These are phyloP conservation scores for Prunus davidiana DNA, from an alignment of 306 rosid genomes.

Conservation along the genomic window DNA sequence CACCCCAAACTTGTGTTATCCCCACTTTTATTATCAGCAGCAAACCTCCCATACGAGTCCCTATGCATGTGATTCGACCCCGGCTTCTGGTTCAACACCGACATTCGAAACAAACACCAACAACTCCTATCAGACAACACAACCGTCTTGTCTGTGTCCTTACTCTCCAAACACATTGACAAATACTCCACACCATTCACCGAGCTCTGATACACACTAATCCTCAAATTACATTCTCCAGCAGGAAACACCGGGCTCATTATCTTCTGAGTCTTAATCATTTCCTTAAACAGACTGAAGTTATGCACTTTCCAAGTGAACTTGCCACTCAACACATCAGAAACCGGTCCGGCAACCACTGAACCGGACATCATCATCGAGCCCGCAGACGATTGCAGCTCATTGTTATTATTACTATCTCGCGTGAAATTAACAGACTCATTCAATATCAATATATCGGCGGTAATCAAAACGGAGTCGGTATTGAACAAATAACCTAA, in stretches of 20 bases:
- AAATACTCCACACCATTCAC: slow-evolving; percentile 86
- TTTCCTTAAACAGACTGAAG: slow-evolving; percentile 84
- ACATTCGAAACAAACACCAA: slow-evolving; percentile 98
- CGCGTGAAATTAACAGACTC: slow-evolving; percentile 89
- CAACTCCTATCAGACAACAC: slow-evolving; percentile 92
- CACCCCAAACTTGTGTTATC: slow-evolving; percentile 99
- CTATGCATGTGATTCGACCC: slow-evolving; percentile 93
- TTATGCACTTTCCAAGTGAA: slow-evolving; percentile 99
- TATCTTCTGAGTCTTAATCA: slow-evolving; percentile 95
- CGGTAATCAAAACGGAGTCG: slow-evolving; percentile 87
- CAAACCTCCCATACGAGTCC: slow-evolving; percentile 95
- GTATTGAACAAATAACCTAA: slow-evolving; percentile 61
- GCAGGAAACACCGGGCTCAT: slow-evolving; percentile 99
- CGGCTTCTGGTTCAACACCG: slow-evolving; percentile 91
- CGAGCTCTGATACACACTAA: slow-evolving; percentile 96
- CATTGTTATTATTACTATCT: slow-evolving; percentile 80
- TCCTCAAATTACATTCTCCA: slow-evolving; percentile 98
- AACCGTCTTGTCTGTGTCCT: slow-evolving; percentile 87
- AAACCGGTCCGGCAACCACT: slow-evolving; percentile 59
- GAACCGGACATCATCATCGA: slow-evolving; percentile 40
- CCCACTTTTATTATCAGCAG: slow-evolving; percentile 95
- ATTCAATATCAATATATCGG: slow-evolving; percentile 78
- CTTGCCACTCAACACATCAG: slow-evolving; percentile 86
- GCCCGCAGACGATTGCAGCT: slow-evolving; percentile 54
- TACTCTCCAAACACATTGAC: slow-evolving; percentile 98